Base-by-base conservation (phyloP, 257 asterid genomes). In the Euphrasia confusa region DNA sequence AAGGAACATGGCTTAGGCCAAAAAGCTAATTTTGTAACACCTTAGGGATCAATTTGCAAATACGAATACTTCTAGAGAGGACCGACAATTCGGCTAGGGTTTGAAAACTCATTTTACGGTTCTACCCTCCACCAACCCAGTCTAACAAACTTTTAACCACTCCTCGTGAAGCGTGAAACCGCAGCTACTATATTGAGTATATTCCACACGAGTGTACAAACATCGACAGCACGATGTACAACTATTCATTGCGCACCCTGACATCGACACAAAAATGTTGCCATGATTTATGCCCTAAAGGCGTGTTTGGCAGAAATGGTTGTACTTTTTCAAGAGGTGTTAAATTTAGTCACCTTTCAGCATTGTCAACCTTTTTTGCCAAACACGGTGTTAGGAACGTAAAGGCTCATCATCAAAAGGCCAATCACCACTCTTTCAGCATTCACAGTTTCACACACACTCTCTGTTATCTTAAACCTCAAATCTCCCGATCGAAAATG, bases 401-500 rank as follows among this genome's bases (percentile, higher is more conserved):
- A 68, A 72, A 64, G 17, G 52, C 56, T 17, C 52, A 71, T 61
- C 68, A 42, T 61, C 68, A 42, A 77, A 44, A 55, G 10, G 60
- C 47, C 26, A 39, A 7, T 54, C 33, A 2, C 60, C 61, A 50
- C 66, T 64, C 56, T 11, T 4, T 5, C 13, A 47, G 8, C 62
- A 49, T 60, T 30, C 70, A 27, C 58, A 35, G 4, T 68, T 44
- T 28, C 26, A 39, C 50, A 72, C 26, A 39, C 50, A 72, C 66
- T 61, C 72, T 59, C 64, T 4, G 14, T 30, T 48, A 50, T 63
- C 65, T 17, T 13, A 18, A 37, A 55, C 32, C 21, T 8, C 13
- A 54, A 26, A 37, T 27, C 49, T 49, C 61, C 33, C 47, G 11
- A 54, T 50, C 44, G 5, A 74, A 71, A 57, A 93, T 89, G 99